Percentiles rank a stretch among this genome's conserved stretches.
Conservation (phyloP, 768 basidiomycete species). For the Hygrophoropsis aurantiaca region DNA sequence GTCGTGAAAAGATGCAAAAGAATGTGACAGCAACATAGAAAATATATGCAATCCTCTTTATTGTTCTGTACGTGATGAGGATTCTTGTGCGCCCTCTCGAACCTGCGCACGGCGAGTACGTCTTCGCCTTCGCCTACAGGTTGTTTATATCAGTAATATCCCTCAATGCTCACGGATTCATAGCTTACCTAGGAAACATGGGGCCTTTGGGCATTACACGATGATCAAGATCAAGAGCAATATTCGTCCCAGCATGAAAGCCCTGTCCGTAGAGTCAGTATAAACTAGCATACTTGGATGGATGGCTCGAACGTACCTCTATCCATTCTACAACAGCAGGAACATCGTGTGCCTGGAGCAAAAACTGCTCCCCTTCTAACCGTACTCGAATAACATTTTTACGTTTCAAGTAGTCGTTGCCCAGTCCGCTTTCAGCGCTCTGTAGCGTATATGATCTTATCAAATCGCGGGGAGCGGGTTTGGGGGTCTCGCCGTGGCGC, state of each 20-base stretch:
- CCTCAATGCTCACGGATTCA: no score
- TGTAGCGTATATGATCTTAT: conserved; percentile 80
- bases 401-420: conserved; percentile 92
- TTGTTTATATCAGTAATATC: conserved; percentile 1
- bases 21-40: no score
- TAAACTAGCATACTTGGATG: background rate
- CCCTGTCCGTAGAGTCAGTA: conserved; percentile 45
- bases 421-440: conserved; percentile 89
- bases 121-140: conserved; percentile 26
- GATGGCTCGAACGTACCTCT: conserved; percentile 60
- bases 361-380: conserved; percentile 94
- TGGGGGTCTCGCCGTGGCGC: conserved; percentile 28
- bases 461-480: conserved; percentile 53
- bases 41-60: no score
- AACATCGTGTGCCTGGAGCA: conserved; percentile 85
- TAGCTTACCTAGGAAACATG: conserved; percentile 68
- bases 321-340: conserved; percentile 92
- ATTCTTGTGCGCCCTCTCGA: conserved; percentile 5
- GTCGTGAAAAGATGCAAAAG: no score
- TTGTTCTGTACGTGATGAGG: no score
- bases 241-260: conserved; percentile 89
- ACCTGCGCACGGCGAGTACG: conserved; percentile 19
- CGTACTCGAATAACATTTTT: conserved; percentile 92
- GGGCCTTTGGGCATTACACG: conserved; percentile 91
- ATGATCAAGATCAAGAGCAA: conserved; percentile 89